A percentile compares a stretch with the other conserved stretches of the same genome.
phyloP scores from a whole-genome alignment of 164 flowering plant genomes.

The Akebia trifoliata region DNA sequence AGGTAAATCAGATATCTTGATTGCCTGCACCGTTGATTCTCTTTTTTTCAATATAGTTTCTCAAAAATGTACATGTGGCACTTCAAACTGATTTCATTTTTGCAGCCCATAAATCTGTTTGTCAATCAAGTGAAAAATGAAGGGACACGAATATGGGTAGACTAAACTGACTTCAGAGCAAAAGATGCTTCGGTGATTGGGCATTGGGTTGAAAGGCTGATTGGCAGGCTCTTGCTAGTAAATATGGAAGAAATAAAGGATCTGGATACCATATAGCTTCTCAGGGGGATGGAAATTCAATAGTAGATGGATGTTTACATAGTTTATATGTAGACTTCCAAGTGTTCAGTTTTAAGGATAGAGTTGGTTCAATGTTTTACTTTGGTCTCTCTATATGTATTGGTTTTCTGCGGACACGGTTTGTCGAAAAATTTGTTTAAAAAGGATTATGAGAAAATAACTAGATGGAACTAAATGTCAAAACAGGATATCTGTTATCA shows the following conservation, averaged over 20 bases:
- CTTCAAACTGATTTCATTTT: not conserved
- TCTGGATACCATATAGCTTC: not conserved
- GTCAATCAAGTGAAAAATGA: not conserved
- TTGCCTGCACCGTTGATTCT: slow-evolving; percentile 9
- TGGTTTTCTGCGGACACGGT: too few species aligned
- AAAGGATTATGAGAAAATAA: too few species aligned
- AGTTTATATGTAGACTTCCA: not conserved
- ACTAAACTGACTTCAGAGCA: not conserved
- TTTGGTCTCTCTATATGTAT: too few species aligned
- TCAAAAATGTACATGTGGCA: not conserved
- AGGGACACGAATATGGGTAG: not conserved
- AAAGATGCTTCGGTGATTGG: not conserved
- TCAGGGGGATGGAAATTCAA: too few species aligned
- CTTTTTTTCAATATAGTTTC: not conserved
- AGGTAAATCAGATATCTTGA: slow-evolving; percentile 4
- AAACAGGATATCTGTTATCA: too few species aligned
- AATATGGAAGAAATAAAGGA: not conserved
- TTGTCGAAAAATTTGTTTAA: too few species aligned
- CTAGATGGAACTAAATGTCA: too few species aligned
- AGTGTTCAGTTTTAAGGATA: not conserved
- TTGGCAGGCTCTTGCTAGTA: too few species aligned
- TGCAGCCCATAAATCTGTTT: not conserved
- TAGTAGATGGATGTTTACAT: not conserved
- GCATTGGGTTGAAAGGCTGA: too few species aligned
- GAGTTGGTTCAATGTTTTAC: too few species aligned